Conservation (phyloP, 139 green algal species). For the Tetradesmus obliquus region DNA sequence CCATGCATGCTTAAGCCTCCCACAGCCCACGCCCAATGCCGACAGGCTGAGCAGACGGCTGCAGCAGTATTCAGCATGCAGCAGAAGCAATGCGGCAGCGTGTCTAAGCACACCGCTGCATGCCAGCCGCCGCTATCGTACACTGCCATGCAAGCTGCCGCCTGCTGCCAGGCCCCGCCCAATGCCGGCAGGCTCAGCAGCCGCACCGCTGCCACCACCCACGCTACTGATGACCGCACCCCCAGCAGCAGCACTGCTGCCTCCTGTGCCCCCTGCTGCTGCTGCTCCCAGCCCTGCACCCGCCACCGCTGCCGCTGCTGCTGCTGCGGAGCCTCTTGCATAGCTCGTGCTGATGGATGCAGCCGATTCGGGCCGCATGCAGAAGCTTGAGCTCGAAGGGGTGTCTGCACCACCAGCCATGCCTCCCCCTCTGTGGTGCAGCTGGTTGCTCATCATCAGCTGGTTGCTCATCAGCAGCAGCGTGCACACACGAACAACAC, state of each 20-base stretch:
- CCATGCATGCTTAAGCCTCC: too few relatives aligned
- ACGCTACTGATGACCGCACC: too few relatives aligned
- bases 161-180: not conserved
- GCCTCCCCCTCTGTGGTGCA: not conserved
- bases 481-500: too few relatives aligned
- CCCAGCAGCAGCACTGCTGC: too few relatives aligned
- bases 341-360: not conserved
- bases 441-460: not conserved
- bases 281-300: not conserved
- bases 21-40: too few relatives aligned
- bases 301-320: not conserved
- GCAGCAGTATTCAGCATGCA: too few relatives aligned
- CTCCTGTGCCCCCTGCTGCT: not conserved
- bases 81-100: too few relatives aligned
- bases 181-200: too few relatives aligned
- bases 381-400: not conserved
- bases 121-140: not conserved
- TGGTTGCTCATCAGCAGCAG: too few relatives aligned
- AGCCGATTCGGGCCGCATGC: not conserved
- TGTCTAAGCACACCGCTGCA: too few relatives aligned
- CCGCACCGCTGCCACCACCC: too few relatives aligned
- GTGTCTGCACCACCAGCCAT: not conserved
- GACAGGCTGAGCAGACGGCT: too few relatives aligned
- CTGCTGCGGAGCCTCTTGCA: not conserved
- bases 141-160: not conserved